Evolutionary conservation across 148 eudicot genomes (phyloP).

Genomic region (Chenopodium suecicum): DNA sequence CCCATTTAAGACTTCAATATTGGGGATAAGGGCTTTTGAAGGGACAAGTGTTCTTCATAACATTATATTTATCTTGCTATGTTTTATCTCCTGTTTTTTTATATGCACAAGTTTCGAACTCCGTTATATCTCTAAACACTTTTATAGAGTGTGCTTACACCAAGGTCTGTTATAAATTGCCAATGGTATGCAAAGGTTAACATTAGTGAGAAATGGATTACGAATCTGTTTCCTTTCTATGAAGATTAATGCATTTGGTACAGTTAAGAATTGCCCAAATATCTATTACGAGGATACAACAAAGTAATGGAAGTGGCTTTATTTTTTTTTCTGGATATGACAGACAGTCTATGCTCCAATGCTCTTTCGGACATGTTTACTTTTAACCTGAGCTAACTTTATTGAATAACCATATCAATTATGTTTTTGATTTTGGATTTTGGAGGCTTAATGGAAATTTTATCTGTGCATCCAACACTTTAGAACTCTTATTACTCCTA

Average conservation of each 20-base stretch:
- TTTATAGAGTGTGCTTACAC: conserved; percentile 12
- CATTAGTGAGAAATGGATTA: conserved; percentile 11
- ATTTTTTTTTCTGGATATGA: conserved; percentile 18
- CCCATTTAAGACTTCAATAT: not conserved
- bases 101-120: not conserved
- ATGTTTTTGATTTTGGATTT: conserved; percentile 21
- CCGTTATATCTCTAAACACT: conserved; percentile 7
- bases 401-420: conserved; percentile 14
- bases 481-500: conserved; percentile 25
- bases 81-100: conserved; percentile 3
- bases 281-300: conserved; percentile 15
- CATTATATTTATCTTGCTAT: conserved; percentile 18
- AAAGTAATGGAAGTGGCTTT: conserved; percentile 12
- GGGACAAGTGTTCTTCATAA: conserved; percentile 6
- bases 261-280: conserved; percentile 7
- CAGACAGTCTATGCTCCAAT: conserved; percentile 7
- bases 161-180: conserved; percentile 7
- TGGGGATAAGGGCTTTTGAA: conserved; percentile 14
- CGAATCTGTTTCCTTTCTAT: conserved; percentile 7
- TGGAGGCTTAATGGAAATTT: conserved; percentile 18
- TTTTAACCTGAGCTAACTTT: not conserved
- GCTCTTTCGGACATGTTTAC: conserved; percentile 21
- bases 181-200: conserved; percentile 8
- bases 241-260: conserved; percentile 19
- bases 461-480: conserved; percentile 20